A percentile compares a stretch with the other conserved stretches of the same genome.
phyloP scores from a whole-genome alignment of 2,329 filamentous ascomycete species.

The Metarhizium anisopliae region DNA sequence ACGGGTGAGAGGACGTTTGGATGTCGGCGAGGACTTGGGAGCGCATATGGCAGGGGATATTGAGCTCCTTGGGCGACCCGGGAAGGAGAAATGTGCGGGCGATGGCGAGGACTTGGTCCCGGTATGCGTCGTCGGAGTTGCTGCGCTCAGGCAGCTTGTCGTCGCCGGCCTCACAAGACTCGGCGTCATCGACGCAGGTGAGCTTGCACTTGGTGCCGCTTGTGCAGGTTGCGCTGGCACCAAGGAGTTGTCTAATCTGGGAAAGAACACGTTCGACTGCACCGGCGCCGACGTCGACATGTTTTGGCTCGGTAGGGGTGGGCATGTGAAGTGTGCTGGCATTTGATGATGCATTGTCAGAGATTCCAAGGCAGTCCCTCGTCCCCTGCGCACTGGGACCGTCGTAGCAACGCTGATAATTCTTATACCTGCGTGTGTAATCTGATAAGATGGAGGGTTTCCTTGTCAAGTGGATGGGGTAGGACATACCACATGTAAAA shows the following conservation, averaged over 20 bases:
- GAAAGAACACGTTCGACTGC: neutral
- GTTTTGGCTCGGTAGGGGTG: too few species aligned
- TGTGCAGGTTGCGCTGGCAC: neutral
- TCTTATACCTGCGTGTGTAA: conserved; percentile 28
- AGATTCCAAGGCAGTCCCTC: too few species aligned
- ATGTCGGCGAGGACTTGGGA: conserved; percentile 27
- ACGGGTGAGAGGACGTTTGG: conserved; percentile 24
- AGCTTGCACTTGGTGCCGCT: neutral
- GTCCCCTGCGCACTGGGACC: neutral
- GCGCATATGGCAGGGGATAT: conserved; percentile 34
- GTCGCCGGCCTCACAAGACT: too few species aligned
- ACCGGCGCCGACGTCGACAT: too few species aligned
- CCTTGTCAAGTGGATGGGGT: too few species aligned
- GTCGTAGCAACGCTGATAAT: conserved; percentile 25
- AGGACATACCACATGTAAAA: conserved; percentile 37
- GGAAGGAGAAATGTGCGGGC: conserved; percentile 31
- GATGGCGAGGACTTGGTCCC: conserved; percentile 24
- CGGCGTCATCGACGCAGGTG: too few species aligned
- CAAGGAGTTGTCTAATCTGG: neutral
- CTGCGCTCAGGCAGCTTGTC: conserved; percentile 1
- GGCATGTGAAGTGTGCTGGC: too few species aligned
- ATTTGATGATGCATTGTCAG: too few species aligned
- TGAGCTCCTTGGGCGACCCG: conserved; percentile 35
- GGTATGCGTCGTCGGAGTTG: neutral
- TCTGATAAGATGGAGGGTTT: too few species aligned